Evolutionary conservation across 345 rosid species (phyloP).

Genomic region (Populus euphratica): DNA sequence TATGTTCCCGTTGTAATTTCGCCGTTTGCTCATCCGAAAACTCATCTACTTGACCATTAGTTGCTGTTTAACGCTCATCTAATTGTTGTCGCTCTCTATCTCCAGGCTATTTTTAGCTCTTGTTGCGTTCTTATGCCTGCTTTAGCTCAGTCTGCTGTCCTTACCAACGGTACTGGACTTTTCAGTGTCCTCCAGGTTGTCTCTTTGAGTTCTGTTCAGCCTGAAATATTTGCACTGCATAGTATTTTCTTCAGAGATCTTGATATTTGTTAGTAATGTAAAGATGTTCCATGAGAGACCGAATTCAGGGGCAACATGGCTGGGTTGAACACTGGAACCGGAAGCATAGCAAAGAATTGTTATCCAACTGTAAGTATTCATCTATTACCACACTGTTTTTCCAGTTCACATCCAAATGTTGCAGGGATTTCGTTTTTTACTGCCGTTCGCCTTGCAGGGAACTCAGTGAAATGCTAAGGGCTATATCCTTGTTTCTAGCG

Average conservation of each 20-base stretch:
- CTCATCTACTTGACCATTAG: background rate
- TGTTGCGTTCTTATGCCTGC: constrained; percentile 62
- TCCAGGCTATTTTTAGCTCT: constrained; percentile 70
- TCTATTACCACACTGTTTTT: background rate
- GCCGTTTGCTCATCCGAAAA: background rate
- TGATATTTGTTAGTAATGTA: background rate
- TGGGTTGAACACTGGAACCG: constrained; percentile 26
- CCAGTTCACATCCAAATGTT: background rate
- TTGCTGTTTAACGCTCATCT: constrained; percentile 10
- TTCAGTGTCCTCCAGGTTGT: background rate
- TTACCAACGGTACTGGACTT: constrained; percentile 51
- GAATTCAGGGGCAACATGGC: constrained; percentile 48
- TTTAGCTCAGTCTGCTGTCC: constrained; percentile 60
- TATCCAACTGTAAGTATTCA: constrained; percentile 63
- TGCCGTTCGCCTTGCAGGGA: constrained; percentile 43
- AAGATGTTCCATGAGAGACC: constrained; percentile 52
- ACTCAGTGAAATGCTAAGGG: constrained; percentile 73
- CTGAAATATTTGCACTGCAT: background rate
- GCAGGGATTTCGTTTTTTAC: background rate
- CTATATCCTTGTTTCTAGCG: constrained; percentile 56
- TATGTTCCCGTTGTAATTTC: constrained; percentile 24
- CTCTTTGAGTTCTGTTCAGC: background rate
- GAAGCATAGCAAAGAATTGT: constrained; percentile 52
- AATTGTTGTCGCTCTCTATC: constrained; percentile 10
- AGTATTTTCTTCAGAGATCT: background rate